Conservation (phyloP, 164 flowering plant species). For the Vitis rotundifolia region DNA sequence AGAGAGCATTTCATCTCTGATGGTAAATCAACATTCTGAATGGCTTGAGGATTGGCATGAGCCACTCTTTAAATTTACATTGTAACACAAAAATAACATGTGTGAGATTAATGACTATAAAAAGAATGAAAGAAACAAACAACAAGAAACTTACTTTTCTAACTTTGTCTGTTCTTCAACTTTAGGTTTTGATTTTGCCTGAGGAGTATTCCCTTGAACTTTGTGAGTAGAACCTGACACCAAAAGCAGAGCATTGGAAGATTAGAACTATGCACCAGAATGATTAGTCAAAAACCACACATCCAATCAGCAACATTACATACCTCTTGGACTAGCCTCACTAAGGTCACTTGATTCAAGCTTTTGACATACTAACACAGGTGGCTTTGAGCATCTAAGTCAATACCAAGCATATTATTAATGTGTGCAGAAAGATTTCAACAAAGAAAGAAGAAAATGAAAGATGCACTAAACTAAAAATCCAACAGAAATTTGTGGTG, state of each 20-base stretch:
- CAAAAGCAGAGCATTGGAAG: not conserved
- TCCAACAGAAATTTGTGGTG: not conserved
- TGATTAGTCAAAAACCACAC: not conserved
- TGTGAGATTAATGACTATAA: conserved; percentile 3
- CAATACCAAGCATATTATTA: not conserved
- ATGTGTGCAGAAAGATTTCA: not conserved
- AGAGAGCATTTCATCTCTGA: conserved; percentile 70
- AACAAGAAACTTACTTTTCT: conserved; percentile 28
- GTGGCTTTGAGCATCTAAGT: conserved; percentile 24
- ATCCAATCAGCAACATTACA: not conserved
- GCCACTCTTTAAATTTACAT: conserved; percentile 24
- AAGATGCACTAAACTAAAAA: not conserved
- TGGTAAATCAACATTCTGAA: conserved; percentile 43
- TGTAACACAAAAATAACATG: conserved; percentile 4
- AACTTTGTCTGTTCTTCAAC: conserved; percentile 27
- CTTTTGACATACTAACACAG: conserved; percentile 30
- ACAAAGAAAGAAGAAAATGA: not conserved
- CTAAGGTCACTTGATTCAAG: conserved; percentile 33
- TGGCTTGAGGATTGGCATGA: conserved; percentile 16
- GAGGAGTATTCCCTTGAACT: conserved; percentile 15
- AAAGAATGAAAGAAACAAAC: conserved; percentile 2
- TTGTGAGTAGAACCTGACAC: conserved; percentile 19
- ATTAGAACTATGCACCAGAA: not conserved
- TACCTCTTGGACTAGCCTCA: conserved; percentile 47
- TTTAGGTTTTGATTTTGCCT: conserved; percentile 15